Conservation (phyloP, 106 monocot species). For the Phalaenopsis aphrodite region DNA sequence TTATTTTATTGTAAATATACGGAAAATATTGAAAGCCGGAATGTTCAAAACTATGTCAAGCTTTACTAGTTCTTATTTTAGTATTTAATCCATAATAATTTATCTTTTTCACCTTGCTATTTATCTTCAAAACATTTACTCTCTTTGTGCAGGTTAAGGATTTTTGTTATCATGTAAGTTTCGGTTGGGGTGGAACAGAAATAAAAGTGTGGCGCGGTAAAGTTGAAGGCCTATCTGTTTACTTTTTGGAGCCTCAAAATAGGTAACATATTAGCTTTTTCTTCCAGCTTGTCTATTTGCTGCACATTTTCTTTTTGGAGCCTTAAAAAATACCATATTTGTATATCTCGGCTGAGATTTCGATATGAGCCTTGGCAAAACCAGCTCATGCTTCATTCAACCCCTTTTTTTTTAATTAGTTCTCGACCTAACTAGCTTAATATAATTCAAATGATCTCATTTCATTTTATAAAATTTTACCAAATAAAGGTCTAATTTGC, state of each 20-base stretch:
- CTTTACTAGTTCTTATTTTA: neutral
- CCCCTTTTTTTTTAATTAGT: neutral
- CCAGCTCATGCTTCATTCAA: neutral
- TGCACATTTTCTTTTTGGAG: neutral
- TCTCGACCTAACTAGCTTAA: neutral
- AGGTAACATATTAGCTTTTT: constrained; percentile 43
- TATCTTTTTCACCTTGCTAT: neutral
- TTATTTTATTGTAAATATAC: neutral
- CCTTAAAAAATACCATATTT: neutral
- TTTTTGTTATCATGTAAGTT: constrained; percentile 47
- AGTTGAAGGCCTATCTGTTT: constrained; percentile 83
- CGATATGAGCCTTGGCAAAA: neutral
- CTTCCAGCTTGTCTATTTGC: neutral
- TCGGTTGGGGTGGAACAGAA: constrained; percentile 73
- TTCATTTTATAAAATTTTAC: neutral
- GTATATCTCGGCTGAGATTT: neutral
- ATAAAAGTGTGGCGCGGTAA: constrained; percentile 95
- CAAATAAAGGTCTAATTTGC: neutral
- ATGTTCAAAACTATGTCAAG: neutral
- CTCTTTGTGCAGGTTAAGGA: constrained; percentile 55
- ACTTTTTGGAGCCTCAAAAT: constrained; percentile 97
- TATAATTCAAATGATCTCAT: neutral
- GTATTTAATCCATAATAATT: neutral
- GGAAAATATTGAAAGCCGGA: neutral
- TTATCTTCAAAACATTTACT: neutral